Evolutionary conservation across 2,329 filamentous ascomycete genomes (phyloP).

Genomic region (Ambrosiella cleistominuta): DNA sequence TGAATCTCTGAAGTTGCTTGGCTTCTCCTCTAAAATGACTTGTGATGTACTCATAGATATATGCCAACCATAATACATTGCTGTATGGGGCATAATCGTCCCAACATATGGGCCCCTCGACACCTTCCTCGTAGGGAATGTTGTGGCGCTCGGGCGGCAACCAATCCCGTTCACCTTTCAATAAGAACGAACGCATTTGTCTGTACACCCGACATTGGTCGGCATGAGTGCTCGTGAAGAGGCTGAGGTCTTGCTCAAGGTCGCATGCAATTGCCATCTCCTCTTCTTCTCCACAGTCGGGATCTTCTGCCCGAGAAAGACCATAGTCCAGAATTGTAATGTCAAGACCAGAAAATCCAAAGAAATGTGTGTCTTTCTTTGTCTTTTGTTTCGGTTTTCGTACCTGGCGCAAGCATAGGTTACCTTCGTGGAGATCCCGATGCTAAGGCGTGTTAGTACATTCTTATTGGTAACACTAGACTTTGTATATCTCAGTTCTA

Average conservation of each 20-base stretch:
- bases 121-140: conserved; percentile 30
- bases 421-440: conserved; percentile 48
- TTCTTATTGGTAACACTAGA: background rate
- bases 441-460: conserved; percentile 26
- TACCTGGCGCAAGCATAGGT: conserved; percentile 37
- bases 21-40: conserved; percentile 30
- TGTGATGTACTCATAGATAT: conserved; percentile 37
- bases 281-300: conserved; percentile 20
- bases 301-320: conserved; percentile 38
- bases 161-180: conserved; percentile 32
- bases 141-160: conserved; percentile 30
- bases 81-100: conserved; percentile 38
- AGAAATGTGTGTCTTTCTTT: conserved; percentile 20
- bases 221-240: conserved; percentile 44
- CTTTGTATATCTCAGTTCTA: background rate
- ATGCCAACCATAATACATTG: conserved; percentile 48
- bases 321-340: conserved; percentile 50
- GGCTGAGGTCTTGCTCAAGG: conserved; percentile 39
- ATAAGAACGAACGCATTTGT: conserved; percentile 41
- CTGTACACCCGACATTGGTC: conserved; percentile 44
- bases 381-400: conserved; percentile 17
- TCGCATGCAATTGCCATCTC: conserved; percentile 34
- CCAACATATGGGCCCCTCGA: conserved; percentile 31
- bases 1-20: conserved; percentile 29
- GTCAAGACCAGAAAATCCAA: conserved; percentile 43